Base-by-base conservation (phyloP, 345 rosid genomes). In the Streptanthus diversifolius region DNA sequence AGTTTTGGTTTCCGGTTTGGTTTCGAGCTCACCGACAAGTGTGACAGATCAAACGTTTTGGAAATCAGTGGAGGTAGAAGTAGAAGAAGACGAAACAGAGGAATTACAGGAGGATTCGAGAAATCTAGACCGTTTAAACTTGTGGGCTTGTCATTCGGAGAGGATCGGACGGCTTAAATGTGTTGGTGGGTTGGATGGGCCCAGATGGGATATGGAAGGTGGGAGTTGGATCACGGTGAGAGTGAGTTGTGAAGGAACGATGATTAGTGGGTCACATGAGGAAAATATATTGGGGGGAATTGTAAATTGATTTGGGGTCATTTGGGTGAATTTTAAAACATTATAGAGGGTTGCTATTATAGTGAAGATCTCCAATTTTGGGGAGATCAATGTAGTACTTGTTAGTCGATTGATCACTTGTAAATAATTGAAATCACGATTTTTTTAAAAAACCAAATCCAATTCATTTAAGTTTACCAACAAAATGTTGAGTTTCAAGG, bases 1-100 rank as follows among this genome's bases (percentile, higher is more conserved):
- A 48, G 57, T 27, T 39, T 68, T 71, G 63, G 80, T 72, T 75
- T 72, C 81, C 48, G 80, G 80, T 56, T 74, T 79, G 7, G 62
- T 37, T 61, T 84, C 86, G 8, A 69, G 36, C 70, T 91, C 97
- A 52, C 97, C 97, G 17, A 91, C 96, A 27, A 89, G 93, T 63
- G 79, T 87, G 70, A 87, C 83, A 14, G 96, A 91, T 70, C 85
- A 82, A 66, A 80, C 72, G 10, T 75, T 85, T 44, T 89, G 97
- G 97, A 68, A 66, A 43, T 77, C 86, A n/a, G 32, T 67, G 35
- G 91, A 82, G n/a, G 72, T 65, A 15, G 80, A 70, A 10, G 69
- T 39, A 6, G 62, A 17, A 18, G 63, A 63, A 25, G 79, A 33
- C 24, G 74, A 67, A 56, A 49, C 86, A 68, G 79, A 53, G 58